Evolutionary conservation across 225 moss, liverwort and hornwort species (phyloP), one percentile per base, ranked within the genome.

Genomic region (Polytrichum commune): DNA sequence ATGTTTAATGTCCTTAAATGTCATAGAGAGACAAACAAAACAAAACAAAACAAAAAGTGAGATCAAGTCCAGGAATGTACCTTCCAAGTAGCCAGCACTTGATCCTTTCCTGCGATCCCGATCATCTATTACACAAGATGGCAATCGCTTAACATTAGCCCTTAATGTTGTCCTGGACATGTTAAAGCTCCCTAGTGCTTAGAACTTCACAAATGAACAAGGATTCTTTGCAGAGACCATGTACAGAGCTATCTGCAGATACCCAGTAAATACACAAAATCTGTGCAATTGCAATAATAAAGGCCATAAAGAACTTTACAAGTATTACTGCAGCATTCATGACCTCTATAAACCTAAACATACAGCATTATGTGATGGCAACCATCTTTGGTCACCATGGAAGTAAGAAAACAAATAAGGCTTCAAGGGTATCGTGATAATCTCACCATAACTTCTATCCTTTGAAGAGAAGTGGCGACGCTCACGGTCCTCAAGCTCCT

Each of bases 401-500:
- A 6, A 25, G 7, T 25, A 62, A 62, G 10, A 62, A 62, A 25
- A 55, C 25, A 18, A 68, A 53, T 54, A 1, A 5, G 25, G 26
- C 9, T 67, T 25, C 53, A 67, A 54, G 19, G 27, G 24, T 2
- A 1, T 24, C 10, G 0, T 26, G 13, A 4, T 53, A 27, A 54
- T 4, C 76, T 74, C 72, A 87, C 87, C 87, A 23, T 92, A 96
- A 26, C 84, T 90, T 81, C 90, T 89, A 19, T 93, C 92, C 78
- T 92, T 94, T 8, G 97, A 92, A 56, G 92, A 89, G 27, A 98
- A 98, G 63, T 98, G 97, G 33, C 88, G 94, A 79, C 88, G 92
- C 72, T 98, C 94, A 27, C 92, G 90, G 24, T 94, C 97, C 56
- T 98, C 94, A 28, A 98, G 91, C 88, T 98, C 97, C 27, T 90